Percentiles rank a stretch among this genome's conserved stretches.
phyloP scores from a whole-genome alignment of 2,329 filamentous ascomycete genomes.

The Eutypella sp. region DNA sequence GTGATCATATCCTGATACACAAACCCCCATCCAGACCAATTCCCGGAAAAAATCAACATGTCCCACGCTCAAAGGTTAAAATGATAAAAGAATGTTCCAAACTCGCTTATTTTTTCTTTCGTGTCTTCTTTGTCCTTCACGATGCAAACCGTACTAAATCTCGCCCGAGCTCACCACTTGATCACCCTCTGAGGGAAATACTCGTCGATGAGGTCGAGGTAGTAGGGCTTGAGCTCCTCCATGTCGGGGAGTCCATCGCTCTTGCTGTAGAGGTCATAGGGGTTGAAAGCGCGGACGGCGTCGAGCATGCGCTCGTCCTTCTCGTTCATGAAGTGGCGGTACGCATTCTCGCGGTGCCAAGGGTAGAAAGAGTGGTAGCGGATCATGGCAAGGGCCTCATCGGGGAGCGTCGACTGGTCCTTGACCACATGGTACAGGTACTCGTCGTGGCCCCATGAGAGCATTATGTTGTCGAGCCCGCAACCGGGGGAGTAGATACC shows the following conservation, averaged over 20 bases:
- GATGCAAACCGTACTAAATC: not conserved
- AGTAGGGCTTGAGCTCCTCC: slow-evolving; percentile 76
- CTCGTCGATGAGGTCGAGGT: slow-evolving; percentile 69
- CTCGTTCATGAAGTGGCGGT: slow-evolving; percentile 75
- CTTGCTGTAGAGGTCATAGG: slow-evolving; percentile 90
- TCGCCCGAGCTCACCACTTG: slow-evolving; percentile 50
- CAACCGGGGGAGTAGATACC: slow-evolving; percentile 79
- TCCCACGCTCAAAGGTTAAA: no score
- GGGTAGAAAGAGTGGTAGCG: slow-evolving; percentile 91
- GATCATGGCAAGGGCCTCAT: slow-evolving; percentile 86
- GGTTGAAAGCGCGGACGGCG: slow-evolving; percentile 82
- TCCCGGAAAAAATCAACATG: no score
- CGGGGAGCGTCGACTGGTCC: slow-evolving; percentile 72
- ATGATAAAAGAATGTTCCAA: no score
- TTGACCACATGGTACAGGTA: slow-evolving; percentile 84
- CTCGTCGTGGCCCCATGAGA: slow-evolving; percentile 87
- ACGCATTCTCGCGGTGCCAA: slow-evolving; percentile 80
- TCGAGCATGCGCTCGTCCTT: slow-evolving; percentile 75
- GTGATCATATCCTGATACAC: no score
- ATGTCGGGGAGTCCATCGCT: slow-evolving; percentile 73
- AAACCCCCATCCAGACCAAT: no score
- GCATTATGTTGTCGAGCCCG: slow-evolving; percentile 81
- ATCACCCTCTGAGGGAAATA: slow-evolving; percentile 66
- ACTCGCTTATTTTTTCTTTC: no score
- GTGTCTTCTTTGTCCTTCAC: no score